These are phyloP conservation scores for Fraxinus cuspidata DNA, from an alignment of 257 asterid species.

Conservation along the genomic window DNA sequence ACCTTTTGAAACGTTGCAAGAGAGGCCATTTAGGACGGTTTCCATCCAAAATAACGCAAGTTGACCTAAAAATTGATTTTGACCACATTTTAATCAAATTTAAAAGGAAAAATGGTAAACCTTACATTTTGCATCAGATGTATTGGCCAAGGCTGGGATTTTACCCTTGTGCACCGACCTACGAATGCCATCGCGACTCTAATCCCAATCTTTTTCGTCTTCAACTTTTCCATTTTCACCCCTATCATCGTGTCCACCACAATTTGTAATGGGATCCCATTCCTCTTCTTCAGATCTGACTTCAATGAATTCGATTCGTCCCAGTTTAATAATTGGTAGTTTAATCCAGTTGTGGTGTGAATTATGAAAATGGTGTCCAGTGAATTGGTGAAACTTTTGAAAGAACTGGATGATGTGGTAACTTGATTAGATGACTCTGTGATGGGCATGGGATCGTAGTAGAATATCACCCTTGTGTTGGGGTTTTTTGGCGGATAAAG, in stretches of 20 bases:
- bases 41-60: too few species aligned
- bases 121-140: conserved; percentile 38
- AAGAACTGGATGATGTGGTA: conserved; percentile 45
- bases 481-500: conserved; percentile 62
- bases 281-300: conserved; percentile 28
- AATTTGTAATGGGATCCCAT: conserved; percentile 27
- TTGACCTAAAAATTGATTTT: too few species aligned
- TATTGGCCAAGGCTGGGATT: conserved; percentile 27
- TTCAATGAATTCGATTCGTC: conserved; percentile 19
- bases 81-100: too few species aligned
- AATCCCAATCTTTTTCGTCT: conserved; percentile 27
- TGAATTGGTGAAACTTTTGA: conserved; percentile 35
- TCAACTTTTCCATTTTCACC: conserved; percentile 29
- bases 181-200: conserved; percentile 36
- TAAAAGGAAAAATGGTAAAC: too few species aligned
- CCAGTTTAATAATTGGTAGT: conserved; percentile 21
- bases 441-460: conserved; percentile 52
- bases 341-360: conserved; percentile 12
- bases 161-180: conserved; percentile 37
- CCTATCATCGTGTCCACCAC: conserved; percentile 30
- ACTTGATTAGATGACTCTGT: conserved; percentile 35
- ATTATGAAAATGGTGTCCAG: conserved; percentile 20
- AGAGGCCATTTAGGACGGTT: too few species aligned
- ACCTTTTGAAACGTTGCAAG: too few species aligned
- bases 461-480: conserved; percentile 50